Conservation (phyloP, 805 yeast genomes). For the Maudiozyma turicensis region DNA sequence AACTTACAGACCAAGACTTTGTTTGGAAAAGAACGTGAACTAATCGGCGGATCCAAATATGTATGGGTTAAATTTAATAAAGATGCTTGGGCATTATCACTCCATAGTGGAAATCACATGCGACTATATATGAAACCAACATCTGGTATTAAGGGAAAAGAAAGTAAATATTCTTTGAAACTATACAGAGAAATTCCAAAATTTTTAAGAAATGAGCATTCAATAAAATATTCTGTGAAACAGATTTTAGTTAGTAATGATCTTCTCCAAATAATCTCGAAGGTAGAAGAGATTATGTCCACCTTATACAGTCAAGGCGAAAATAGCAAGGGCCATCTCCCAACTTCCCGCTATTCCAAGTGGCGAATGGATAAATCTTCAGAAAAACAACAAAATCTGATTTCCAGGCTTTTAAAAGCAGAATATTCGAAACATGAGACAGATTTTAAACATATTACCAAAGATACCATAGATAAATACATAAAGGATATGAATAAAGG, state of each 20-base stretch:
- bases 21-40: constrained; percentile 10
- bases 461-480: constrained; percentile 3
- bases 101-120: constrained; percentile 13
- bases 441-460: background rate
- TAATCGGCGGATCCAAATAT: constrained; percentile 20
- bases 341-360: constrained; percentile 20
- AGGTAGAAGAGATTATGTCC: constrained; percentile 10
- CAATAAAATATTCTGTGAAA: constrained; percentile 8
- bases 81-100: constrained; percentile 27
- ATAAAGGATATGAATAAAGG: constrained; percentile 17
- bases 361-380: constrained; percentile 29
- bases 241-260: constrained; percentile 8
- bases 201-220: constrained; percentile 9
- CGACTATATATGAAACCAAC: constrained; percentile 19
- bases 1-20: constrained; percentile 5
- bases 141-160: background rate
- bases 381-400: constrained; percentile 15
- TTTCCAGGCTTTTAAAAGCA: background rate
- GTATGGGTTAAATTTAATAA: constrained; percentile 30
- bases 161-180: constrained; percentile 9
- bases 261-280: constrained; percentile 10
- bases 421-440: constrained; percentile 7
- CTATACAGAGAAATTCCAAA: constrained; percentile 14
- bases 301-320: background rate
- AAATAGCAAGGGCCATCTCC: background rate